These are phyloP conservation scores for Letharia lupina DNA, from an alignment of 495 filamentous ascomycete genomes.

Conservation along the genomic window DNA sequence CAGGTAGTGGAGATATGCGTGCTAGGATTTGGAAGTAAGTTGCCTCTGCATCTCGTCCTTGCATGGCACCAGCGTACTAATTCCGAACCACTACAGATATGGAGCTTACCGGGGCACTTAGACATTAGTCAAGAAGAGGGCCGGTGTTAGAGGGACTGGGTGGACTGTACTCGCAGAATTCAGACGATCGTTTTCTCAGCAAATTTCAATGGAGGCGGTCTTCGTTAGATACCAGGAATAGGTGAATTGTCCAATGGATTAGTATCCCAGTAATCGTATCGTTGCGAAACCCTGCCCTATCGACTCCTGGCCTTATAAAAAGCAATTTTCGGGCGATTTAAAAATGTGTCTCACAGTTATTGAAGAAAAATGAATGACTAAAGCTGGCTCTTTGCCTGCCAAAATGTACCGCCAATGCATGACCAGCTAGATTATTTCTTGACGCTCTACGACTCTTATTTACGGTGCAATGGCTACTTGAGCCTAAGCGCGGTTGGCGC, in stretches of 20 bases:
- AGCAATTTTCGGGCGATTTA: not conserved
- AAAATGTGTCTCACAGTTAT: not conserved
- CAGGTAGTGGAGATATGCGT: conserved; percentile 83
- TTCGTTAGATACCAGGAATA: conserved; percentile 6
- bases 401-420: not conserved
- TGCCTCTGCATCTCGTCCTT: not conserved
- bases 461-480: not conserved
- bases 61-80: not conserved
- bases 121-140: not conserved
- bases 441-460: not conserved
- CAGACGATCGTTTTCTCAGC: not conserved
- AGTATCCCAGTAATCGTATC: not conserved
- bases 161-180: not conserved
- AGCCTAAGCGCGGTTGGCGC: not conserved
- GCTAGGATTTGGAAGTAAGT: conserved; percentile 82
- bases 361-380: not conserved
- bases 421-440: too few species aligned
- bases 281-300: not conserved
- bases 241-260: not conserved
- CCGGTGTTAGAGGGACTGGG: not conserved
- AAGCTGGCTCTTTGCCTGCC: not conserved
- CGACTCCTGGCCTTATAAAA: not conserved
- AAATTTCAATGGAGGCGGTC: conserved; percentile 24
- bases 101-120: conserved; percentile 12
- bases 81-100: conserved; percentile 2